Evolutionary conservation across 768 basidiomycete species (phyloP), one percentile per base, ranked within the genome.

Genomic region (Floccularia luteovirens): DNA sequence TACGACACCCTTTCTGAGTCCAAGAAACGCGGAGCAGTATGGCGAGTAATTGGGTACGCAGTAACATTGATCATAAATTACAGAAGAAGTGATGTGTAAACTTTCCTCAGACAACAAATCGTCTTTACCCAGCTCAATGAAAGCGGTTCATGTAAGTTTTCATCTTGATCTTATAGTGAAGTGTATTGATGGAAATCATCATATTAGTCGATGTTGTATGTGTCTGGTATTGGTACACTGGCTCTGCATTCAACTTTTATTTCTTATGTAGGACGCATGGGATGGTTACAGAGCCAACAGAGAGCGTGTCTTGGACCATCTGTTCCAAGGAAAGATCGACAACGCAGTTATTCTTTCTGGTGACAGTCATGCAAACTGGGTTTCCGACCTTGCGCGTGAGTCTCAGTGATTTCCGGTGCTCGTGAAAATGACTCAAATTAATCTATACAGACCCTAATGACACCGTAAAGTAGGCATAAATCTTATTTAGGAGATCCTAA

Each of bases 361-460:
- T 10, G 77, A 80, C 48, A 73, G 72, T 38, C 76, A 79, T 48
- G 73, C 74, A 3, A 76, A 75, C 51, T 77, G 75, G 76, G 75
- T 70, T 8, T 75, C 70, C 31, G 75, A 79, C 48, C 61, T 75
- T 11, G 67, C 72, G 24, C 69, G 73, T 72, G 45, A 48, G 71
- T 61, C 19, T 28, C 17, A 28, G 11, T 23, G 24, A 40, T 21
- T 12, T 36, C 22, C 12, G 28, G 4, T 20, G 22, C 17, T 12
- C 17, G 21, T 32, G 10, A 11, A 30, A 31, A 12, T n/a, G 5
- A 23, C n/a, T n/a, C n/a, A 3, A 20, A 21, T 19, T 25, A 17
- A 5, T 16, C n/a, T 16, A 28, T 19, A 38, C 45, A 77, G 73
- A 67, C 49, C 63, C 66, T 7, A 75, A 75, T 45, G 69, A 72